Evolutionary conservation across 495 filamentous ascomycete genomes (phyloP), one percentile per base, ranked within the genome.

Genomic region (Hypoxylon subgilvum): DNA sequence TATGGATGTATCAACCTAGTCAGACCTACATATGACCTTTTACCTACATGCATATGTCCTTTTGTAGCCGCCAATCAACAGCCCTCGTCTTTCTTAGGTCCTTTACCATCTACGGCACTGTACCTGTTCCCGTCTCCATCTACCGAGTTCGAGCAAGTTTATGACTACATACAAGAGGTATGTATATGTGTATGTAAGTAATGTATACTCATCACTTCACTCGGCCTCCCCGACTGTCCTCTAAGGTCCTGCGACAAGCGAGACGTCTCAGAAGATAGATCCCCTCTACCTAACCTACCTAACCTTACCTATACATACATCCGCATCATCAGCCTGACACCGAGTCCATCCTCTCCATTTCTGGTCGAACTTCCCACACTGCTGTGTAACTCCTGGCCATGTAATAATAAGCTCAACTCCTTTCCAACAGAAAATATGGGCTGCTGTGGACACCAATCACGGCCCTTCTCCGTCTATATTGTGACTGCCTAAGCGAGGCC

Each of bases 331-430:
- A 43, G 45, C 40, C 45, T 52, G 36, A 42, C 47, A 35, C 59
- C 25, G 17, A 35, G 46, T 45, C 45, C 38, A 32, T 16, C 45
- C 39, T 34, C 28, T 25, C 46, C 38, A 40, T 50, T 18, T 36
- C 50, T n/a, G n/a, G n/a, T n/a, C n/a, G n/a, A n/a, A n/a, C n/a
- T n/a, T n/a, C n/a, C 34, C 18, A 31, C 32, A 45, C 58, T 61
- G 58, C 25, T 31, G 58, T 55, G 58, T 51, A 51, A 61, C 58
- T 25, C 25, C 45, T 39, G 22, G 44, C 14, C 21, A 45, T 61
- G 58, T 51, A 61, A 61, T 61, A 55, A 61, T 47, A 61, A 61
- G 58, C 50, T 61, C 58, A 61, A 45, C 42, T 9, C 48, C 57
- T 42, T 52, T 42, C 49, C 34, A 60, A 48, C 42, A 36, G 30